These are phyloP conservation scores for Colletotrichum eremochloae DNA, from an alignment of 2,329 filamentous ascomycete species.

Conservation along the genomic window DNA sequence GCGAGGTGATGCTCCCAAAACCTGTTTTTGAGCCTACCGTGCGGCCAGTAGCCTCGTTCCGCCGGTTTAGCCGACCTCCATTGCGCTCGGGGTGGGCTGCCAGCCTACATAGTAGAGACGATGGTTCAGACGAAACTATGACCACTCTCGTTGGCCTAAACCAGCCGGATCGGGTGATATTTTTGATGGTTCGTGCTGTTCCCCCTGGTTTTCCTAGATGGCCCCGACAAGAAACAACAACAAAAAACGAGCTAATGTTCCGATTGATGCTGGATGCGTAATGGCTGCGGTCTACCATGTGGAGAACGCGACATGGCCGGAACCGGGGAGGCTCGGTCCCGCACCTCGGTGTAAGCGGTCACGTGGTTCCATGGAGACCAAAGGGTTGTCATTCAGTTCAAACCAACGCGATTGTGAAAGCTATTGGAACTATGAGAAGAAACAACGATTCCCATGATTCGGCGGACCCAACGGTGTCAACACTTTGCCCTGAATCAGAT, in stretches of 20 bases:
- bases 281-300: background rate
- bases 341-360: slow-evolving; percentile 4
- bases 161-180: background rate
- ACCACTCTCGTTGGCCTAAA: background rate
- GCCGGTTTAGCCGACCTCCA: slow-evolving; percentile 39
- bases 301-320: slow-evolving; percentile 9
- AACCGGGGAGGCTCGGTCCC: slow-evolving; percentile 16
- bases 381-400: background rate
- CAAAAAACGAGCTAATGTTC: background rate
- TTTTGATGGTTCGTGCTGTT: slow-evolving; percentile 15
- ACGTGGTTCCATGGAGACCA: slow-evolving; percentile 11
- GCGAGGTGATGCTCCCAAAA: slow-evolving; percentile 41
- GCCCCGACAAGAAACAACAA: background rate
- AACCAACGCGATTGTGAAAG: background rate
- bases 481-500: background rate
- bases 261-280: background rate
- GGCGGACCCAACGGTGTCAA: background rate
- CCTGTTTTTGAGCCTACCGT: slow-evolving; percentile 36
- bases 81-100: slow-evolving; percentile 10
- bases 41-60: slow-evolving; percentile 33
- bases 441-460: background rate
- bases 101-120: slow-evolving; percentile 10
- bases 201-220: slow-evolving; percentile 10
- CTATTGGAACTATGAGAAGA: background rate
- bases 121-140: slow-evolving; percentile 31